Conservation (phyloP, 2,329 filamentous ascomycete species). For the Tolypocladium cylindrosporum region DNA sequence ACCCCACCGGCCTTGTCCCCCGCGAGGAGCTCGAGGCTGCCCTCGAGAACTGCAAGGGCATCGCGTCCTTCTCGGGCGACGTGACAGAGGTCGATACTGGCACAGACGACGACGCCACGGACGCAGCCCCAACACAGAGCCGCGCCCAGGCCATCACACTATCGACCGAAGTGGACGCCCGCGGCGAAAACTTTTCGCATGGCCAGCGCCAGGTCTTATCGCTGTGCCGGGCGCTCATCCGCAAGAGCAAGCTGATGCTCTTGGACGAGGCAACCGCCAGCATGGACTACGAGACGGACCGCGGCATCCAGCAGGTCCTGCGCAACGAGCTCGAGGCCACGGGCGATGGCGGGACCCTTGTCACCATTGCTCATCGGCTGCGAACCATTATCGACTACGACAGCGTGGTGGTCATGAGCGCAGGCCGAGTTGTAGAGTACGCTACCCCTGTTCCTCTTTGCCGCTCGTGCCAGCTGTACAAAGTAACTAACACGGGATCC, state of each 20-base stretch:
- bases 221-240: slow-evolving; percentile 45
- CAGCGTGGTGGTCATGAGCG: slow-evolving; percentile 45
- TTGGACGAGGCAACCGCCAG: slow-evolving; percentile 50
- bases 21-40: slow-evolving; percentile 46
- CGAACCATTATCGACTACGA: slow-evolving; percentile 52
- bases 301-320: slow-evolving; percentile 43
- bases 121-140: slow-evolving; percentile 5
- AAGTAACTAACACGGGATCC: not conserved
- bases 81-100: slow-evolving; percentile 18
- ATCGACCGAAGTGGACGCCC: slow-evolving; percentile 37
- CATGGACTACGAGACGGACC: slow-evolving; percentile 49
- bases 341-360: slow-evolving; percentile 37
- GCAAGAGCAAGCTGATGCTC: slow-evolving; percentile 44
- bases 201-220: slow-evolving; percentile 49
- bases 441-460: slow-evolving; percentile 4
- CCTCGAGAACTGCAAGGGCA: slow-evolving; percentile 51
- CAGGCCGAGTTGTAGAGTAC: slow-evolving; percentile 42
- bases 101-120: slow-evolving; percentile 11
- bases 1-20: slow-evolving; percentile 49
- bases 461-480: not conserved
- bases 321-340: slow-evolving; percentile 35
- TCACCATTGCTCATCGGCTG: slow-evolving; percentile 48
- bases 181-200: slow-evolving; percentile 46
- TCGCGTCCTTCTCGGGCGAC: slow-evolving; percentile 39
- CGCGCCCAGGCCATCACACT: slow-evolving; percentile 22